A percentile compares a stretch with the other conserved stretches of the same genome.
These are phyloP conservation scores for Fragilaria crotonensis DNA, from an alignment of 108 stramenopile species.

Conservation along the genomic window DNA sequence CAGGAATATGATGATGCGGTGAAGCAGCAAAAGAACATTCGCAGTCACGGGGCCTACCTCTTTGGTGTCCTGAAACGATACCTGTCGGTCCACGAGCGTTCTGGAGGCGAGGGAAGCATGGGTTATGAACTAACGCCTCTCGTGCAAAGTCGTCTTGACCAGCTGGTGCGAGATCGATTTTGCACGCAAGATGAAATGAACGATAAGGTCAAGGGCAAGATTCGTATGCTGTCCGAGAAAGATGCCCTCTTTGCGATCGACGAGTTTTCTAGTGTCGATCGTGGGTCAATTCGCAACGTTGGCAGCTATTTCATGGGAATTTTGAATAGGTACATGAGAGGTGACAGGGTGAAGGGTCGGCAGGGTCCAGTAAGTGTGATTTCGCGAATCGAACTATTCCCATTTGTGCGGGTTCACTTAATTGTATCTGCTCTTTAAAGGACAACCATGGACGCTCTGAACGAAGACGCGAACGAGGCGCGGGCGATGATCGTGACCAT, in stretches of 20 bases:
- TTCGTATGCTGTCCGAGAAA: constrained; percentile 65
- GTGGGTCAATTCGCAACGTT: constrained; percentile 63
- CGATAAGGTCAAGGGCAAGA: constrained; percentile 60
- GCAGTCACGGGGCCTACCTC: constrained; percentile 66
- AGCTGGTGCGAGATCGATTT: constrained; percentile 47
- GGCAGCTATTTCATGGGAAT: constrained; percentile 78
- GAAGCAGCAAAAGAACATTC: constrained; percentile 34
- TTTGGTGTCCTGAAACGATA: constrained; percentile 78
- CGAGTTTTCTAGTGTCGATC: constrained; percentile 47
- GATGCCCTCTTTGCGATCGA: constrained; percentile 79
- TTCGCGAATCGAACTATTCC: not conserved
- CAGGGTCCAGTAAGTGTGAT: not conserved
- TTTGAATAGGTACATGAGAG: constrained; percentile 76
- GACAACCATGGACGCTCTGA: not conserved
- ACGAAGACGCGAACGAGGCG: constrained; percentile 1
- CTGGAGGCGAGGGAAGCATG: constrained; percentile 27
- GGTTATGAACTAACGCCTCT: constrained; percentile 45
- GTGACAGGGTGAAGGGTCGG: constrained; percentile 16
- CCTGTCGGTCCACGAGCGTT: constrained; percentile 40
- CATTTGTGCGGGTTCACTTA: no score
- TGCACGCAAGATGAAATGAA: constrained; percentile 67
- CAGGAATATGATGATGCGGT: constrained; percentile 72
- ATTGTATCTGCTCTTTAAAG: not conserved
- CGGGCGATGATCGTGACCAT: not conserved
- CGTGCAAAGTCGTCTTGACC: constrained; percentile 43